Base-by-base conservation (phyloP, 75 land plant species). In the Pinus albicaulis region DNA sequence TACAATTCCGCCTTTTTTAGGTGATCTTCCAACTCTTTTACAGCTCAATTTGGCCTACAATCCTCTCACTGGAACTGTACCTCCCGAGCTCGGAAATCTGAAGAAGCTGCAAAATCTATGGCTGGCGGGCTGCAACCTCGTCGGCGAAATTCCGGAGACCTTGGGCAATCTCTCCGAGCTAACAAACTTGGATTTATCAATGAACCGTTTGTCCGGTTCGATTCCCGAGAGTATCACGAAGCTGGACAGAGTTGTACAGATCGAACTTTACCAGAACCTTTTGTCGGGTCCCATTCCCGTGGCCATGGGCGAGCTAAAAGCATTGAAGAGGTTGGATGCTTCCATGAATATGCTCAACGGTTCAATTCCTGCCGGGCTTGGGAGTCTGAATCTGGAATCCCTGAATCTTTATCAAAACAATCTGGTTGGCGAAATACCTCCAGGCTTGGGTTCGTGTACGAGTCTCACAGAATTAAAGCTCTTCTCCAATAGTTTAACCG, bases 181-280 rank as follows among this genome's bases (percentile, higher is more conserved):
- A 31, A 70, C 25, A 3, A 76, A 89, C 76, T 78, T 89, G 72
- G 96, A 93, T 76, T 38, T 93, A 64, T 85, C 96, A n/a, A 0
- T 41, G 10, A 93, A 93, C 77, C 6, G 31, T 0, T 78, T 93
- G 48, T 59, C 52, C 5, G 98, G 92, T 20, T 19, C 48, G 16
- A 90, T 96, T 41, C 99, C 94, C 68, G 71, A 73, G 53, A 75
- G 80, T 13, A 53, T 96, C 72, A 72, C 84, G 12, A 76, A 57
- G 72, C 84, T 96, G 59, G 55, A 78, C 20, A 79, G 78, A 26
- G 75, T 89, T 3, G 88, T 84, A 23, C 90, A 84, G 81, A 83
- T 96, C 57, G 89, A 93, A 86, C 89, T 96, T 26, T 92, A 86
- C 81, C 82, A 85, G 59, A 96, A 96, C 84, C 78, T 80, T 36